These are phyloP conservation scores for Thielaviopsis populi DNA, from an alignment of 2,329 filamentous ascomycete species.

Conservation along the genomic window DNA sequence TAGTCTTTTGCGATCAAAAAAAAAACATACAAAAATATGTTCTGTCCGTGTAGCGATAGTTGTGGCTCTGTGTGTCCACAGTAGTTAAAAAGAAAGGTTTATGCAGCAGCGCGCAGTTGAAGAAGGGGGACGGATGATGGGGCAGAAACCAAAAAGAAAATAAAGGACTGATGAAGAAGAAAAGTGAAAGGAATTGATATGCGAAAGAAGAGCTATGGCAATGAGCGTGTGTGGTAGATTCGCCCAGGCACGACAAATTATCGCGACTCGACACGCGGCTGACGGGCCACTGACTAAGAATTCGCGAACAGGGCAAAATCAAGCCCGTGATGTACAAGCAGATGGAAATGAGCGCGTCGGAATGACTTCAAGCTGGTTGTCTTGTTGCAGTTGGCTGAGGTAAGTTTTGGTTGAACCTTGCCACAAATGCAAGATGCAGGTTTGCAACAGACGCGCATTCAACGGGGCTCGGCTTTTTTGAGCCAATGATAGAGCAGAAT, in stretches of 20 bases:
- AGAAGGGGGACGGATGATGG: not conserved
- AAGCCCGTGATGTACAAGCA: not conserved
- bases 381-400: not conserved
- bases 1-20: not conserved
- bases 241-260: not conserved
- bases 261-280: not conserved
- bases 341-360: slow-evolving; percentile 3
- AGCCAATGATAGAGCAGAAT: not conserved
- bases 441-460: slow-evolving; percentile 8
- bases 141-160: not conserved
- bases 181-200: slow-evolving; percentile 7
- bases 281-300: not conserved
- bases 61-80: not conserved
- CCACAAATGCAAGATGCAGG: slow-evolving; percentile 4
- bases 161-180: not conserved
- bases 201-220: not conserved
- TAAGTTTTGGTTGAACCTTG: not conserved
- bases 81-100: not conserved
- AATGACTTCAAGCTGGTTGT: not conserved
- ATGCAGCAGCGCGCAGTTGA: not conserved
- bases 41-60: not conserved
- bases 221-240: not conserved
- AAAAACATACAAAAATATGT: not conserved
- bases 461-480: not conserved
- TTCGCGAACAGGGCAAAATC: not conserved